Conservation (phyloP, 106 monocot genomes). For the Apostasia ramifera region DNA sequence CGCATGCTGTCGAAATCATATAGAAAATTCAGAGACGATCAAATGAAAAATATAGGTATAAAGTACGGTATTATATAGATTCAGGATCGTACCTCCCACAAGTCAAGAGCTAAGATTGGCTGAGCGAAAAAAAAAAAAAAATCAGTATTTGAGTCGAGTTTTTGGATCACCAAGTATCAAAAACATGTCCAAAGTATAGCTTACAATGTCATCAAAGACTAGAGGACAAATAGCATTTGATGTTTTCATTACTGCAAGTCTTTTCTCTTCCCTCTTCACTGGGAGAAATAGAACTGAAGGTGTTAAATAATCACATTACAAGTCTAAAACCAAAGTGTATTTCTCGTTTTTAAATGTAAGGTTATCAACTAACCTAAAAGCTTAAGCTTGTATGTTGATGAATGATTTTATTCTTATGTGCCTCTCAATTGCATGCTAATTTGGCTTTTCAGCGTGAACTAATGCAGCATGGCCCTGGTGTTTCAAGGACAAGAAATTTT, state of each 20-base stretch:
- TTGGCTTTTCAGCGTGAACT: no score
- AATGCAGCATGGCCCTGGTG: no score
- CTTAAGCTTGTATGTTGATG: no score
- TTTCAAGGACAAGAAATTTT: no score
- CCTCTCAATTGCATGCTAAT: no score
- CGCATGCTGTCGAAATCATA: conserved; percentile 62
- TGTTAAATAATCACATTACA: background rate
- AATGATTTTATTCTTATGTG: no score
- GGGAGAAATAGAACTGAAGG: conserved; percentile 6
- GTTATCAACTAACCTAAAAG: no score
- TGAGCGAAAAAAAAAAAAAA: conserved; percentile 28
- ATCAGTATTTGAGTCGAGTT: conserved; percentile 1
- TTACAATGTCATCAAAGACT: conserved; percentile 81
- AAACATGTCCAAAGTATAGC: conserved; percentile 9
- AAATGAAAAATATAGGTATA: conserved; percentile 3
- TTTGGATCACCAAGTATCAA: conserved; percentile 2
- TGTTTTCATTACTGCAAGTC: conserved; percentile 60
- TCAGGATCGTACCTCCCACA: conserved; percentile 83
- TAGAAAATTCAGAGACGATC: conserved; percentile 5
- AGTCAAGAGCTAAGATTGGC: conserved; percentile 80
- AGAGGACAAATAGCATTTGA: conserved; percentile 88
- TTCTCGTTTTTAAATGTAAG: no score
- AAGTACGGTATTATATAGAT: background rate
- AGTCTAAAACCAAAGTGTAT: no score
- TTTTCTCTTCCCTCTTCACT: conserved; percentile 78